A percentile compares a stretch with the other conserved stretches of the same genome.
These are phyloP conservation scores for Colletotrichum coccodes DNA, from an alignment of 2,329 filamentous ascomycete species.

Conservation along the genomic window DNA sequence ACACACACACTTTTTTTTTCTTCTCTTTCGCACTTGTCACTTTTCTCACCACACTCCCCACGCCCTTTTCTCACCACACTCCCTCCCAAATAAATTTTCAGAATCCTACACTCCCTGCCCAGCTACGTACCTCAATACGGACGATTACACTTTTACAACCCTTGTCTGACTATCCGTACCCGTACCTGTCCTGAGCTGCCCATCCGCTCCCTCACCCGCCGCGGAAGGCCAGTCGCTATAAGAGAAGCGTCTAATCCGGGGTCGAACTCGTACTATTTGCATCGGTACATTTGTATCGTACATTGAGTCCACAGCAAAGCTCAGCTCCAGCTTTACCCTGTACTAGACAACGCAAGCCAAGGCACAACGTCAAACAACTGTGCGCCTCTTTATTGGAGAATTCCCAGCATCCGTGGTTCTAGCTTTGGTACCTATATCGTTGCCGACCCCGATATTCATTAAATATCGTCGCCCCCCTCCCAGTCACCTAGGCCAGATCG, in stretches of 20 bases:
- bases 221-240: slow-evolving; percentile 27
- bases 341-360: slow-evolving; percentile 25
- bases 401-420: slow-evolving; percentile 9
- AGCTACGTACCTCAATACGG: slow-evolving; percentile 19
- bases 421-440: slow-evolving; percentile 18
- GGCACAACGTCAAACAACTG: slow-evolving; percentile 33
- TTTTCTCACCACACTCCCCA: slow-evolving; percentile 14
- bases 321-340: slow-evolving; percentile 29
- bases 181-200: slow-evolving; percentile 25
- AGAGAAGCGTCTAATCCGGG: slow-evolving; percentile 32
- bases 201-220: slow-evolving; percentile 23
- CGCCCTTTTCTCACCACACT: not conserved
- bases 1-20: slow-evolving; percentile 3
- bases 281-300: slow-evolving; percentile 23
- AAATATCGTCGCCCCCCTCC: slow-evolving; percentile 24
- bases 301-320: slow-evolving; percentile 14
- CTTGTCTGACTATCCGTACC: slow-evolving; percentile 28
- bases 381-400: slow-evolving; percentile 30
- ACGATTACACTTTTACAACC: slow-evolving; percentile 31
- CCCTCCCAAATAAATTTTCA: not conserved
- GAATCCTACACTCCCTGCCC: slow-evolving; percentile 19
- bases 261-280: not conserved
- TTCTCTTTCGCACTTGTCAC: slow-evolving; percentile 16
- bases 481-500: slow-evolving; percentile 16
- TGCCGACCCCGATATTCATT: slow-evolving; percentile 15